phyloP scores from a whole-genome alignment of 2,329 filamentous ascomycete genomes.

The Talaromyces pinophilus region DNA sequence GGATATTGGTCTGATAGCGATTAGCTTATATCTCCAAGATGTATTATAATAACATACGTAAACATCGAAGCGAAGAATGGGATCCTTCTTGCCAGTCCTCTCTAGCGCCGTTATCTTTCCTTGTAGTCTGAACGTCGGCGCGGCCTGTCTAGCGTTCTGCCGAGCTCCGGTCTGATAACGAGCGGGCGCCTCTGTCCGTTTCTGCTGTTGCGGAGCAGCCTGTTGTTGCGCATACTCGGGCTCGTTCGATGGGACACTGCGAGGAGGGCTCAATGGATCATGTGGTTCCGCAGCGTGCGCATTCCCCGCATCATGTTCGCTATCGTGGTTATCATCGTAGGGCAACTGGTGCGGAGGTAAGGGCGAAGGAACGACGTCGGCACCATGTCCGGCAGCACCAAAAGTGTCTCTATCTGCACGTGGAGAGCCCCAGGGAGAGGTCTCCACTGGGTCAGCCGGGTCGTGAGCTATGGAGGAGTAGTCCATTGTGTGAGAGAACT shows the following conservation, averaged over 20 bases:
- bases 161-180: constrained; percentile 50
- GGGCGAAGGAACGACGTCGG: constrained; percentile 46
- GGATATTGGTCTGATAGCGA: constrained; percentile 83
- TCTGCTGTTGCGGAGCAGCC: constrained; percentile 40
- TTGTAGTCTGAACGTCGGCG: constrained; percentile 79
- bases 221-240: constrained; percentile 43
- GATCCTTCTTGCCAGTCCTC: constrained; percentile 91
- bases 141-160: constrained; percentile 47
- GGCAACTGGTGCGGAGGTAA: constrained; percentile 41
- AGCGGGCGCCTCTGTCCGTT: constrained; percentile 47
- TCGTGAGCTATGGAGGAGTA: constrained; percentile 63
- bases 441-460: constrained; percentile 58
- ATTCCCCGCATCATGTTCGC: constrained; percentile 13
- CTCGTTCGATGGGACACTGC: constrained; percentile 44
- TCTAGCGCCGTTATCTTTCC: constrained; percentile 94
- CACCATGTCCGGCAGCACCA: constrained; percentile 33
- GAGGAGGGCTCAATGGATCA: constrained; percentile 46
- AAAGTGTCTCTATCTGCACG: constrained; percentile 50
- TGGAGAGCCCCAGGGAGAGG: constrained; percentile 66
- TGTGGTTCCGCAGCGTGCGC: constrained; percentile 37
- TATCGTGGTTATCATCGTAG: constrained; percentile 31
- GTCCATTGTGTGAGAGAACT: constrained; percentile 55
- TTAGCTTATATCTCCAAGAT: constrained; percentile 12
- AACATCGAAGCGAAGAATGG: constrained; percentile 91
- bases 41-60: constrained; percentile 64